Evolutionary conservation across 495 filamentous ascomycete species (phyloP).

Genomic region (Aeminium ludgeri): DNA sequence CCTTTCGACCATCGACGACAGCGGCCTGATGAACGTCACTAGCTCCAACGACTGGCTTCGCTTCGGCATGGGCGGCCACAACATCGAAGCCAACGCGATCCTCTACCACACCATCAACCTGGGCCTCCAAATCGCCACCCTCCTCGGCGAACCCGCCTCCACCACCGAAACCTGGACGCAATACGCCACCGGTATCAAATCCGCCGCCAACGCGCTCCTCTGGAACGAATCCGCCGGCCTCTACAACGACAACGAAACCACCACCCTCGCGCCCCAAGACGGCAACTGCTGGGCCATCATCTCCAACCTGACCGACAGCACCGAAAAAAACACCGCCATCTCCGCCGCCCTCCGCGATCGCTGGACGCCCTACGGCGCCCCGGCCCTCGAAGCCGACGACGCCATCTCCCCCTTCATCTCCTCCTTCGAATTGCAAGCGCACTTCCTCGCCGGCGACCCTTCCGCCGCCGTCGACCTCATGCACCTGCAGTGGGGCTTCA

Average conservation of each 20-base stretch:
- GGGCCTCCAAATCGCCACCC: conserved; percentile 22
- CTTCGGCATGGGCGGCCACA: conserved; percentile 33
- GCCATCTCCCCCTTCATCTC: conserved; percentile 45
- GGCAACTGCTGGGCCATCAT: conserved; percentile 33
- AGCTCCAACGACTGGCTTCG: conserved; percentile 25
- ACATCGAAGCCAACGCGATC: conserved; percentile 30
- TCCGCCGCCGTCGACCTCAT: conserved; percentile 39
- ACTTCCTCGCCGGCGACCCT: conserved; percentile 31
- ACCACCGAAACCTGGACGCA: conserved; percentile 12
- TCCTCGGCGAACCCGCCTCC: conserved; percentile 17
- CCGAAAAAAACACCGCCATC: conserved; percentile 18
- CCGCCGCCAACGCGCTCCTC: conserved; percentile 18
- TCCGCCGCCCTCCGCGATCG: conserved; percentile 32
- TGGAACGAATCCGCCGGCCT: conserved; percentile 19
- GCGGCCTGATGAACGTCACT: conserved; percentile 21
- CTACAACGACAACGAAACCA: conserved; percentile 23
- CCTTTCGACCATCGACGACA: conserved; percentile 20
- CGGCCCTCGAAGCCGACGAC: conserved; percentile 38
- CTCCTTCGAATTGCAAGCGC: conserved; percentile 44
- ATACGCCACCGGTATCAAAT: conserved; percentile 16
- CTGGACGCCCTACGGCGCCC: conserved; percentile 43
- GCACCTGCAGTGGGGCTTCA: conserved; percentile 42
- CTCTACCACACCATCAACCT: conserved; percentile 23
- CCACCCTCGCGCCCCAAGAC: conserved; percentile 30
- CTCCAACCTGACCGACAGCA: conserved; percentile 19